These are phyloP conservation scores for Mycena galopus DNA, from an alignment of 768 basidiomycete genomes.

Conservation along the genomic window DNA sequence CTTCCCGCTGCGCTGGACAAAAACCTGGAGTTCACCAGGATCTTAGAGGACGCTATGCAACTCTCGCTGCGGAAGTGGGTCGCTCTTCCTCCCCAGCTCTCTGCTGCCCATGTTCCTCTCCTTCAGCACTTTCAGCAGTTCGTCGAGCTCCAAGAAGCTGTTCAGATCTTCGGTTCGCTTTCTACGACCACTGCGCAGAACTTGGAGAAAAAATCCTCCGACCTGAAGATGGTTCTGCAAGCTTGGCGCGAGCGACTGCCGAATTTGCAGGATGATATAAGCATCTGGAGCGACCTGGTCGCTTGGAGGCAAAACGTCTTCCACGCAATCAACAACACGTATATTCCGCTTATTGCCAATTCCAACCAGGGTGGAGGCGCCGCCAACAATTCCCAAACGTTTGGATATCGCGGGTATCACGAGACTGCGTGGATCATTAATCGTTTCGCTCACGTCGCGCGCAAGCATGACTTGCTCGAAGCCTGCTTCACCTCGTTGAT, in stretches of 20 bases:
- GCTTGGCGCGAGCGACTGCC: constrained; percentile 98
- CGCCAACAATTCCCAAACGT: constrained; percentile 77
- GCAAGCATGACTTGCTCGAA: constrained; percentile 96
- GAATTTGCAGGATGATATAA: constrained; percentile 96
- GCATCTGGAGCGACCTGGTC: constrained; percentile 98
- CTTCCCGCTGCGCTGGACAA: constrained; percentile 85
- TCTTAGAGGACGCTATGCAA: constrained; percentile 97
- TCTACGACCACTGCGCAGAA: constrained; percentile 89
- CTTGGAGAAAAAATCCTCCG: constrained; percentile 93
- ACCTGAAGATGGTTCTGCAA: constrained; percentile 95
- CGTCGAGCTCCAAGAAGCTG: constrained; percentile 96
- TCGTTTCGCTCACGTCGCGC: constrained; percentile 97
- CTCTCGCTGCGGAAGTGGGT: constrained; percentile 97
- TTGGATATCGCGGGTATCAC: constrained; percentile 96
- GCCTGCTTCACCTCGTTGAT: constrained; percentile 95
- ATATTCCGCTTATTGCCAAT: constrained; percentile 87
- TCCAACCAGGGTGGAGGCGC: constrained; percentile 65
- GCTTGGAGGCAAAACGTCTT: constrained; percentile 99
- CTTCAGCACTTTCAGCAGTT: constrained; percentile 99
- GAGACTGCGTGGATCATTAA: constrained; percentile 99
- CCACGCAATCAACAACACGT: constrained; percentile 95
- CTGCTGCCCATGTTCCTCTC: constrained; percentile 93
- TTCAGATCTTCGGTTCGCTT: constrained; percentile 92
- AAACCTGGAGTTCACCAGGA: constrained; percentile 88
- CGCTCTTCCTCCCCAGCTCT: constrained; percentile 86